phyloP scores from a whole-genome alignment of 805 yeast species.

The Schwanniomyces polymorphus region DNA sequence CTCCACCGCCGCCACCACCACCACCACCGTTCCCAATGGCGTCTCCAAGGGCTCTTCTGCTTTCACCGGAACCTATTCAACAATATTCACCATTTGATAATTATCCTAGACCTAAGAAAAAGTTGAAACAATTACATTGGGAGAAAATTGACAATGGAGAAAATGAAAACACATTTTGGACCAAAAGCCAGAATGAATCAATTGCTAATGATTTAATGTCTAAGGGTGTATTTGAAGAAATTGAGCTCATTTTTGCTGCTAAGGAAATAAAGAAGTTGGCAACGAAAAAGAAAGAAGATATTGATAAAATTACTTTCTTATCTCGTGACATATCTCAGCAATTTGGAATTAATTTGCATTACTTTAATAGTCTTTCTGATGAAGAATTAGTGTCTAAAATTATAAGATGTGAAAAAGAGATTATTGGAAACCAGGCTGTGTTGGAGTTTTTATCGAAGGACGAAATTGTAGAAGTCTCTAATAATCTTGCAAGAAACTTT shows the following conservation, averaged over 20 bases:
- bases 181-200: conserved; percentile 38
- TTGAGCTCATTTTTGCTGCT: conserved; percentile 61
- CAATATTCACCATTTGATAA: conserved; percentile 35
- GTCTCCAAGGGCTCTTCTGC: conserved; percentile 4
- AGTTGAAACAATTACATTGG: conserved; percentile 81
- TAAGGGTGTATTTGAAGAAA: conserved; percentile 64
- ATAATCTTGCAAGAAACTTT: conserved; percentile 52
- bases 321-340: conserved; percentile 76
- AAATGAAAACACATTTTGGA: conserved; percentile 66
- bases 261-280: conserved; percentile 49
- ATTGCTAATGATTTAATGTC: conserved; percentile 51
- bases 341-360: conserved; percentile 75
- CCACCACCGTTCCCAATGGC: conserved; percentile 28
- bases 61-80: conserved; percentile 19
- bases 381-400: conserved; percentile 56
- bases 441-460: conserved; percentile 70
- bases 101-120: conserved; percentile 57
- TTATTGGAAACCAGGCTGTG: conserved; percentile 55
- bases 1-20: conserved; percentile 22
- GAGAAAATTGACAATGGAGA: conserved; percentile 57
- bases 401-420: conserved; percentile 57
- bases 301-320: conserved; percentile 53
- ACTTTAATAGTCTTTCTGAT: conserved; percentile 53
- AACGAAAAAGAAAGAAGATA: conserved; percentile 41
- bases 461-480: conserved; percentile 60